Evolutionary conservation across 2,329 filamentous ascomycete species (phyloP).

Genomic region (Monosporascus sp.): DNA sequence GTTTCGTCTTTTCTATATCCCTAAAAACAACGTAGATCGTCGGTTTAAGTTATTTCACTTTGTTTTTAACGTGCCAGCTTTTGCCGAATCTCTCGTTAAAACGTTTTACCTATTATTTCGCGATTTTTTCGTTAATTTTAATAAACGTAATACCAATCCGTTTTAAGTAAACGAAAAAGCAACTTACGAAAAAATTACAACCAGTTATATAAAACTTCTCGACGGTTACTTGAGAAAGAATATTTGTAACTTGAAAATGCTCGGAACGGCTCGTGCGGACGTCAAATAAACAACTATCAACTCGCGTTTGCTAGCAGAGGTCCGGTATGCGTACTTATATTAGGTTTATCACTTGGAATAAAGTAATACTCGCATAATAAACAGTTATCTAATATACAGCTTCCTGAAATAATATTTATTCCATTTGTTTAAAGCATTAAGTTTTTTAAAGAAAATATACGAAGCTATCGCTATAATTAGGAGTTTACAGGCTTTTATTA

Average conservation of each 20-base stretch:
- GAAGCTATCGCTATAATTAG: constrained; percentile 10
- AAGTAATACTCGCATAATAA: constrained; percentile 17
- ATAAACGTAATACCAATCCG: constrained; percentile 11
- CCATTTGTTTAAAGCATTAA: constrained; percentile 30
- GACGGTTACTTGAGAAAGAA: constrained; percentile 25
- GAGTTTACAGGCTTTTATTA: constrained; percentile 5
- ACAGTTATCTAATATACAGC: constrained; percentile 15
- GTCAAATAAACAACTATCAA: background rate
- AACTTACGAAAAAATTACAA: constrained; percentile 25
- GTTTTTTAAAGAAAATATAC: constrained; percentile 17
- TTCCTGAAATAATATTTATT: constrained; percentile 28
- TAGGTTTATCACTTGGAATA: constrained; percentile 24
- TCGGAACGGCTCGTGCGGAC: background rate
- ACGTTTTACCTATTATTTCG: constrained; percentile 32
- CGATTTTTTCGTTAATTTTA: constrained; percentile 30
- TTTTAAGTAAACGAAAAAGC: constrained; percentile 33
- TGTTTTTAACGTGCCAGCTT: constrained; percentile 25
- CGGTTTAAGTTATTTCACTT: constrained; percentile 28
- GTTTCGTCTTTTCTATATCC: constrained; percentile 1
- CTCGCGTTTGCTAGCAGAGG: constrained; percentile 1
- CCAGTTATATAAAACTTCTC: constrained; percentile 31
- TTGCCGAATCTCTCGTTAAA: constrained; percentile 16
- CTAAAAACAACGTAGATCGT: constrained; percentile 9
- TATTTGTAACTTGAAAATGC: constrained; percentile 22
- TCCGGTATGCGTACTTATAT: constrained; percentile 26